Base-by-base conservation (phyloP, 2,329 filamentous ascomycete species). In the Stachybotrys elegans region DNA sequence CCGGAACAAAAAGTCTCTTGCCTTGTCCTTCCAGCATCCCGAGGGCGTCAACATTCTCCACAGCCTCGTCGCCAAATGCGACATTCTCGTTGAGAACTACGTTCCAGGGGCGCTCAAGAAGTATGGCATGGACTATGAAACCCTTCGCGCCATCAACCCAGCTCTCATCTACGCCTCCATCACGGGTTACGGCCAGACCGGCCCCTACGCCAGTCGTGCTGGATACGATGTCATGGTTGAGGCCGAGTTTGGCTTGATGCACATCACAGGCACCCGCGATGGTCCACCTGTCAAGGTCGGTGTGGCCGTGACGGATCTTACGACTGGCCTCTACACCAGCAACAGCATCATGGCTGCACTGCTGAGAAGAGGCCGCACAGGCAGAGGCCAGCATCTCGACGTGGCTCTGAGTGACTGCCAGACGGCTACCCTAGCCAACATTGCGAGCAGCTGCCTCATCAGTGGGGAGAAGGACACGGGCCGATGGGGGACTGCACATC, bases 181-280 rank as follows among this genome's bases (percentile, higher is more conserved):
- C 56, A 98, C 93, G 0, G 93, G 93, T 1, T 98, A 97, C 60
- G 93, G 93, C 3, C 93, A 98, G 62, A 95, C 88, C 1, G 93
- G 93, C 0, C 93, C 93, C 0, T 95, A 95, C 65, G 81, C 84
- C 6, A 79, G 83, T 51, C 79, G 93, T 13, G 90, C 93, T 4
- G 93, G 93, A 5, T 98, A 98, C 73, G 93, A 98, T 66, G 93
- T 98, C 54, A 98, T 98, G 92, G 92, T 98, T 11, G 93, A 98
- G 71, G 93, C 93, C 47, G 93, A 97, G 63, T 91, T 98, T 69
- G 93, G 93, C 1, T 70, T 98, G 45, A 98, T 98, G 93, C 93
- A 98, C 68, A 97, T 98, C 56, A 98, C 93, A 0, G 93, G 93
- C 23, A 79, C 79, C 48, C 78, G 91, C 44, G 86, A 95, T 56